These are phyloP conservation scores for Tuber microsphaerosporum DNA, from an alignment of 495 filamentous ascomycete species.

Conservation along the genomic window DNA sequence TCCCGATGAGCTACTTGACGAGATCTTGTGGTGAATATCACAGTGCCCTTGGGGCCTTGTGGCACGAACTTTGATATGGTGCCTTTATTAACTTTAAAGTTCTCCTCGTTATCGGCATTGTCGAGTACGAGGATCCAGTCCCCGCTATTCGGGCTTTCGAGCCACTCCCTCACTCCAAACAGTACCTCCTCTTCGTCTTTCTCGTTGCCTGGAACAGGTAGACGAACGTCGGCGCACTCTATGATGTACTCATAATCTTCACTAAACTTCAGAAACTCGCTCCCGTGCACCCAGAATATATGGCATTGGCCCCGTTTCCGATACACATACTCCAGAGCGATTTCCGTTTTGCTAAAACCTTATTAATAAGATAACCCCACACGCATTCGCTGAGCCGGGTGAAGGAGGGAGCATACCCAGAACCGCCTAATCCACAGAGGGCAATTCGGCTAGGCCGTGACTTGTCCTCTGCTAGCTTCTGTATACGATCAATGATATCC, in stretches of 20 bases:
- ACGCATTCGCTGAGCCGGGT: background rate
- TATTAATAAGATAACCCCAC: background rate
- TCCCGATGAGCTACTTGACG: conserved; percentile 22
- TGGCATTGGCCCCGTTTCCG: background rate
- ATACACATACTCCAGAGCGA: conserved; percentile 48
- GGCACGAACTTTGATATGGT: conserved; percentile 29
- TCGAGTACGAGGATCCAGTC: conserved; percentile 44
- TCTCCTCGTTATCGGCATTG: conserved; percentile 43
- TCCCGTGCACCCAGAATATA: conserved; percentile 46
- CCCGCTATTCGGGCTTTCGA: conserved; percentile 11
- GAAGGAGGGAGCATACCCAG: conserved; percentile 11
- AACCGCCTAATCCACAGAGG: conserved; percentile 16
- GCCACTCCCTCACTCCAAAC: conserved; percentile 7
- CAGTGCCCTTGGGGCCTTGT: conserved; percentile 29
- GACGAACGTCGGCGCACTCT: conserved; percentile 31
- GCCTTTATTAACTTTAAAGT: conserved; percentile 11
- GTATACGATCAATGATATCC: conserved; percentile 6
- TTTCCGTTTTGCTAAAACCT: conserved; percentile 45
- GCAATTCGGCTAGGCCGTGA: conserved; percentile 9
- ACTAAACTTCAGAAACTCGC: conserved; percentile 40
- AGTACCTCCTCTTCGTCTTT: conserved; percentile 8
- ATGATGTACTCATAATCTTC: conserved; percentile 45
- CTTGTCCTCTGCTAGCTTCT: background rate
- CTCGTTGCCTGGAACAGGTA: conserved; percentile 7
- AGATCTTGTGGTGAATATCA: conserved; percentile 42